phyloP scores from a whole-genome alignment of 2,329 filamentous ascomycete genomes.

The Ceratocystis ficicola region DNA sequence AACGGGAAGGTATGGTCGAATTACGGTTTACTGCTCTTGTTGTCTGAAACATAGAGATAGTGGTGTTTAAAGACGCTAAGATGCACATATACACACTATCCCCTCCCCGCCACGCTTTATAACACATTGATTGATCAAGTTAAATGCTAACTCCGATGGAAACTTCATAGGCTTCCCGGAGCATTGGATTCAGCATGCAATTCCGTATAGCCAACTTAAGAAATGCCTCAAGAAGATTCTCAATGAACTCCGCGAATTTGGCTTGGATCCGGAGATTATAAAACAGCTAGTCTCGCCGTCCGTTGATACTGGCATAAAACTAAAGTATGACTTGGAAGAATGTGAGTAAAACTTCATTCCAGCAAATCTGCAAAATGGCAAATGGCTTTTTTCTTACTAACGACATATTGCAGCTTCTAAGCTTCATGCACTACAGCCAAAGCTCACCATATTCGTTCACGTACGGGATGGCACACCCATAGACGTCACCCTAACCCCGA shows the following conservation, averaged over 20 bases:
- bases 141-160: background rate
- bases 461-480: constrained; percentile 53
- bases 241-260: constrained; percentile 55
- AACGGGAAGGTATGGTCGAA: constrained; percentile 40
- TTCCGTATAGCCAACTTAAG: constrained; percentile 75
- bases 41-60: too few relatives aligned
- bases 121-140: background rate
- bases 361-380: background rate
- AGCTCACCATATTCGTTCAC: constrained; percentile 57
- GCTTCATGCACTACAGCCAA: constrained; percentile 47
- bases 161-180: constrained; percentile 50
- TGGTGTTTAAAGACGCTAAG: too few relatives aligned
- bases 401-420: constrained; percentile 29
- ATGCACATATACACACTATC: too few relatives aligned
- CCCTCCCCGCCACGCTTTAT: too few relatives aligned
- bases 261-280: constrained; percentile 60
- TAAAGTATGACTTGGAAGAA: constrained; percentile 44
- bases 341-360: constrained; percentile 29
- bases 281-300: constrained; percentile 48
- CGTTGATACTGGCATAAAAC: constrained; percentile 35
- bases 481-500: constrained; percentile 53
- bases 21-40: background rate
- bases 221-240: constrained; percentile 77
- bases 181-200: constrained; percentile 60
- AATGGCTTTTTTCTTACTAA: background rate